Evolutionary conservation across 2,329 filamentous ascomycete genomes (phyloP), one percentile per base, ranked within the genome.

Genomic region (Phialophora macrospora): DNA sequence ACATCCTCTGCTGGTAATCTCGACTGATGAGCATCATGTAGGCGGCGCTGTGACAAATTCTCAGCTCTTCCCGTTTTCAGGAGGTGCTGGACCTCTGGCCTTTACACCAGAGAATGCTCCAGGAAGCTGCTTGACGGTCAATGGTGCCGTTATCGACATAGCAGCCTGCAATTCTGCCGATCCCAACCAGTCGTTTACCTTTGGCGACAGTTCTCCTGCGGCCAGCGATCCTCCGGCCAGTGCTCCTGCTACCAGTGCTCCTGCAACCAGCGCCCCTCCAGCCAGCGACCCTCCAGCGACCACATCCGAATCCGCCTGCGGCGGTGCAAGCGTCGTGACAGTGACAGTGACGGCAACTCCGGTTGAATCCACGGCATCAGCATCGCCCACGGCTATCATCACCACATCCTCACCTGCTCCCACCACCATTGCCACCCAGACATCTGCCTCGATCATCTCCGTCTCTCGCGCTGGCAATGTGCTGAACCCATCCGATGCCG

Each of bases 91-190:
- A 28, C 66, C 63, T 12, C 48, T 67, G 48, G 28, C 66, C 12
- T 56, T 68, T 17, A 48, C 59, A 11, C 66, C 64, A 1, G 46
- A 49, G 14, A 68, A 68, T 48, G 34, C 60, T 12, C 26, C 66
- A 58, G 66, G 66, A 28, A 64, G 51, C 51, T 68, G 66, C 48
- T 60, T 68, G 44, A 62, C 64, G 1, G 66, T 67, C 4, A 64
- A 30, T 17, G 60, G 64, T 49, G 54, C 38, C 9, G 60, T 67
- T 8, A 48, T 68, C 59, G 66, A 68, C 58, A 62, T 67, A 11
- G 64, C 64, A 8, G 49, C 60, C 24, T 68, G 66, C 55, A 55
- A 60, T 22, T 9, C 60, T 9, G 60, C 54, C 41, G 66, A 68
- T 30, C 12, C 55, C 17, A 55, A 49, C 17, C 66, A 68, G 30